These are phyloP conservation scores for Aspergillus phoenicis DNA, from an alignment of 2,329 filamentous ascomycete genomes.

Conservation along the genomic window DNA sequence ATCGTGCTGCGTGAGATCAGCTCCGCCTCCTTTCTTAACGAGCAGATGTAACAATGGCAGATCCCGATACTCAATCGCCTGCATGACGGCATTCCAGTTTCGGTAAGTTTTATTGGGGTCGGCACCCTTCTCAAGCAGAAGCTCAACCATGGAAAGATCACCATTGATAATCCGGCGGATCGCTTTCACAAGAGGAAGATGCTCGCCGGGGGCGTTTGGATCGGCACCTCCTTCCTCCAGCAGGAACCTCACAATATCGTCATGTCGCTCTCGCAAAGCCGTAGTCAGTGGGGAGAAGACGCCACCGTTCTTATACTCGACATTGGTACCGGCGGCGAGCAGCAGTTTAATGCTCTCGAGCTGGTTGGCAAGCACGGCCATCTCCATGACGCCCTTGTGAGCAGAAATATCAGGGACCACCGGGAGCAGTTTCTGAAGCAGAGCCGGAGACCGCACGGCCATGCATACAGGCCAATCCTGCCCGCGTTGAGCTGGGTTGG, in stretches of 20 bases:
- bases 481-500: constrained; percentile 64
- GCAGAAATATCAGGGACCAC: constrained; percentile 43
- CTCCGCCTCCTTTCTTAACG: constrained; percentile 50
- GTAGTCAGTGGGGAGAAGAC: constrained; percentile 72
- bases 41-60: constrained; percentile 57
- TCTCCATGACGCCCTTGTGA: constrained; percentile 66
- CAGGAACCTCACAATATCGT: constrained; percentile 63
- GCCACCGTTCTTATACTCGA: constrained; percentile 72
- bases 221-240: constrained; percentile 65
- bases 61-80: constrained; percentile 67
- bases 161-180: constrained; percentile 60
- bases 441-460: constrained; percentile 63
- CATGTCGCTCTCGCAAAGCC: constrained; percentile 64
- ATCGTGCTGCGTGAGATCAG: constrained; percentile 57
- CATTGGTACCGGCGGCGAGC: constrained; percentile 64
- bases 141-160: constrained; percentile 63
- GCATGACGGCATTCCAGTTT: constrained; percentile 67
- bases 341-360: constrained; percentile 69
- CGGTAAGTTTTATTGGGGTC: constrained; percentile 70
- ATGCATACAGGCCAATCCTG: constrained; percentile 72
- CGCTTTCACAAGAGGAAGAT: constrained; percentile 71
- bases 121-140: constrained; percentile 65
- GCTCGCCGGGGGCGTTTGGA: constrained; percentile 68
- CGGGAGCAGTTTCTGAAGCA: constrained; percentile 62
- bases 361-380: constrained; percentile 67